phyloP scores from a whole-genome alignment of 2,329 filamentous ascomycete species.

The Hyphodiscus sp. region DNA sequence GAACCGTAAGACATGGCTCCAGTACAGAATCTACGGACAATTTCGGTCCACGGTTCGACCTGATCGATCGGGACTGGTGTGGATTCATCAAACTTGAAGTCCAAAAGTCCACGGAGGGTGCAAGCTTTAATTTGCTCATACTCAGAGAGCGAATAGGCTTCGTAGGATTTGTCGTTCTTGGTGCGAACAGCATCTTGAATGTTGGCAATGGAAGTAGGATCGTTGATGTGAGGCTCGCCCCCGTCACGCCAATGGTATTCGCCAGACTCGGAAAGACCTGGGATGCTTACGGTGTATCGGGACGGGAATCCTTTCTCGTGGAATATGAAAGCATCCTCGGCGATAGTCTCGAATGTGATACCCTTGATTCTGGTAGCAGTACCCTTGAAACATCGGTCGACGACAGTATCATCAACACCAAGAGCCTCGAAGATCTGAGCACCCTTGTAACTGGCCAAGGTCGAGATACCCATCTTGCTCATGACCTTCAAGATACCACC shows the following conservation, averaged over 20 bases:
- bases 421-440: conserved; percentile 97
- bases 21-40: conserved; percentile 92
- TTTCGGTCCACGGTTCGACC: conserved; percentile 97
- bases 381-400: conserved; percentile 90
- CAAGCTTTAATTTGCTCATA: conserved; percentile 97
- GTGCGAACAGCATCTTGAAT: conserved; percentile 93
- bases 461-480: conserved; percentile 99
- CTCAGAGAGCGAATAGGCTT: conserved; percentile 87
- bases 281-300: conserved; percentile 66
- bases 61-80: conserved; percentile 87
- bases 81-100: conserved; percentile 90
- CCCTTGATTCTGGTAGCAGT: conserved; percentile 93
- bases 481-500: conserved; percentile 97
- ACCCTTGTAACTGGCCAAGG: conserved; percentile 92
- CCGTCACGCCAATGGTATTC: conserved; percentile 99
- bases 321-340: conserved; percentile 88
- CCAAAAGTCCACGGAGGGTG: conserved; percentile 86
- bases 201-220: conserved; percentile 90
- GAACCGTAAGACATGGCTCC: conserved; percentile 98
- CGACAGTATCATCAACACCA: conserved; percentile 83
- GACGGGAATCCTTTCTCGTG: conserved; percentile 90
- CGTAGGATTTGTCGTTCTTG: conserved; percentile 98
- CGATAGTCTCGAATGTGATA: conserved; percentile 88
- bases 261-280: conserved; percentile 82
- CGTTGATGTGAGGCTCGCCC: conserved; percentile 91